Evolutionary conservation across 2,329 filamentous ascomycete genomes (phyloP), one percentile per base, ranked within the genome.

Genomic region (Sporothrix schenckii): DNA sequence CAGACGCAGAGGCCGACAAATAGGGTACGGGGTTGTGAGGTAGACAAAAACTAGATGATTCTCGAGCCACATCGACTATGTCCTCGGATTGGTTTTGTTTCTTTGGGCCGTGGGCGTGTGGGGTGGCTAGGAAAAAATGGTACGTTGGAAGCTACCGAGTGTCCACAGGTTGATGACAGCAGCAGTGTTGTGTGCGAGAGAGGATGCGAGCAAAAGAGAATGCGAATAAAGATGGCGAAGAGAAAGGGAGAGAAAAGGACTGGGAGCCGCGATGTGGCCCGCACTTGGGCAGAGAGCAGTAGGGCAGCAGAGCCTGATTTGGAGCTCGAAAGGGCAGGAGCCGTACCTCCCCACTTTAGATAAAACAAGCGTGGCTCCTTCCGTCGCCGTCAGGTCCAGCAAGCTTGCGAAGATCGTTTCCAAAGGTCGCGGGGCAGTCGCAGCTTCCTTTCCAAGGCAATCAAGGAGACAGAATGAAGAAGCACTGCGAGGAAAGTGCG

Each of bases 291-390:
- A 52, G 52, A 21, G 49, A 66, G 53, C 21, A 53, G 24, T 39
- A 66, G 47, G 41, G 50, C 27, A 53, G 24, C 58, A 66, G 47
- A 53, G 50, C 27, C 65, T 54, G 65, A 56, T 41, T 16, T 13
- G 49, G 41, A 54, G 65, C 65, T 67, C 34, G 27, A 30, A 13
- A 54, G 21, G n/a, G 68, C 68, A 69, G 60, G 68, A 69, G 30
- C 60, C 34, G 34, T 34, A 34, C 21, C 13, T 39, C 27, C 52
- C 60, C 69, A 66, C 69, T 70, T 13, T 63, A 65, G 56, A 56
- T 54, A 69, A 53, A 69, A 54, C 58, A 65, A 70, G 68, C 52
- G 68, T 70, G 19, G 68, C 50, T 70, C 61, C 39, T 70, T 60
- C 61, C 52, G 41, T 41, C 30, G 69, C 3, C 39, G 49, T 44